Percentiles rank a stretch among this genome's conserved stretches.
phyloP scores from a whole-genome alignment of 495 filamentous ascomycete genomes.

The Pseudoneurospora amorphoporcata region DNA sequence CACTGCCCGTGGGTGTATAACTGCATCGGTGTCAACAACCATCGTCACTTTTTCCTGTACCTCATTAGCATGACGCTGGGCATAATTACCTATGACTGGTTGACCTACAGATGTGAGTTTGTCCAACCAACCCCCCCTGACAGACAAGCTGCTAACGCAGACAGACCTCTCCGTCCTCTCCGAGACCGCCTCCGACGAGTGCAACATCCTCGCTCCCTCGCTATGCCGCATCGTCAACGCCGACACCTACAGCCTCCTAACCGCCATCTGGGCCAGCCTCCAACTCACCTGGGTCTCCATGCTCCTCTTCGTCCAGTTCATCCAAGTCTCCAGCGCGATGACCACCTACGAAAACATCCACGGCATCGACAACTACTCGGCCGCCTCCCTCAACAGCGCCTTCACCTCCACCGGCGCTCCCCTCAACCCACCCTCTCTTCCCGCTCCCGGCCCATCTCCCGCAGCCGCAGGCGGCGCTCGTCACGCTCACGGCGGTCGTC shows the following conservation, averaged over 20 bases:
- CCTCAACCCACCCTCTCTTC: slow-evolving; percentile 38
- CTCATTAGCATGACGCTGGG: slow-evolving; percentile 66
- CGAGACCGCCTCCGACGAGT: slow-evolving; percentile 35
- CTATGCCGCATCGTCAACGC: slow-evolving; percentile 65
- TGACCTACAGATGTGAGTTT: slow-evolving; percentile 32
- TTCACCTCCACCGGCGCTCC: slow-evolving; percentile 71
- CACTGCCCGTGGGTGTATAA: slow-evolving; percentile 98
- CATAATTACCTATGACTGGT: slow-evolving; percentile 50
- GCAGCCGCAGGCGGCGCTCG: slow-evolving; percentile 18
- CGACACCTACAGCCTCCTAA: slow-evolving; percentile 73
- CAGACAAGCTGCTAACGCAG: not conserved
- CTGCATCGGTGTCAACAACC: slow-evolving; percentile 88
- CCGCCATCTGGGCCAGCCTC: slow-evolving; percentile 64
- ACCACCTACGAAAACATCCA: slow-evolving; percentile 96
- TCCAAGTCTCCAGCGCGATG: slow-evolving; percentile 82
- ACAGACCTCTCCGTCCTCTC: slow-evolving; percentile 27
- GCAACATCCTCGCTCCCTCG: slow-evolving; percentile 62
- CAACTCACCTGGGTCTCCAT: slow-evolving; percentile 93
- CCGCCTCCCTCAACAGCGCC: slow-evolving; percentile 63
- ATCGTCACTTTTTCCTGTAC: slow-evolving; percentile 90
- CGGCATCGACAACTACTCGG: slow-evolving; percentile 46
- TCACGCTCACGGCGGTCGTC: slow-evolving; percentile 19
- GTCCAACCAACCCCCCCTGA: slow-evolving; percentile 1
- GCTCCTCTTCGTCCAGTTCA: slow-evolving; percentile 83
- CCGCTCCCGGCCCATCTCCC: slow-evolving; percentile 26